Base-by-base conservation (phyloP, 2,329 filamentous ascomycete species). In the Nakataea oryzae region DNA sequence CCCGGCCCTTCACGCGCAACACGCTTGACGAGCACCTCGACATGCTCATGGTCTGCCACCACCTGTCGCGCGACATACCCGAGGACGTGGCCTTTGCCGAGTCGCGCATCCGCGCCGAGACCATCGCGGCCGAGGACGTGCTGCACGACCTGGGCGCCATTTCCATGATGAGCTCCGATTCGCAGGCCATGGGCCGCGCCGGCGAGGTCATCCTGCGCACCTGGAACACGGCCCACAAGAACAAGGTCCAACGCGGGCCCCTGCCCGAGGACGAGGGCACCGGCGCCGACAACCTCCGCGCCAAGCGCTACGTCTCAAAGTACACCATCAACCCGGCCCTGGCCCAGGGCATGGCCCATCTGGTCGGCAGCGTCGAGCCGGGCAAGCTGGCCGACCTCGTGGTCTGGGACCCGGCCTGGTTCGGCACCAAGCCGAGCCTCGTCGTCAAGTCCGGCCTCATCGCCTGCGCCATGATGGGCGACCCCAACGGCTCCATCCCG, bases 1-100 rank as follows among this genome's bases (percentile, higher is more conserved):
- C 93, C 1, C 82, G 93, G 2, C 93, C 93, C 0, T 97, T 87
- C 74, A 97, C 93, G 1, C 81, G 82, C 66, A 97, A 97, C 78
- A 97, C 93, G 0, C 83, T 97, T 0, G 93, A 97, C 71, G 93
- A 97, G 75, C 93, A 97, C 75, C 84, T 97, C 17, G 93, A 97
- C 77, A 97, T 97, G 93, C 79, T 97, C 58, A 97, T 97, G 93
- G 91, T 96, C 50, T 97, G 93, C 79, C 93, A 97, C 74, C 93
- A 97, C 71, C 79, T 97, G 12, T 92, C 87, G 61, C 91, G 90
- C 74, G 87, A 96, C 74, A 97, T 97, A 64, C 91, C 93, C 63
- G 93, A 97, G 76, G 93, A 97, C 72, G 89, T 97, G 17, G 92
- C 93, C 1, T 97, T 97, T 70, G 93, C 93, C 58, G 93, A 97